These are phyloP conservation scores for Fusarium sp. DNA, from an alignment of 2,329 filamentous ascomycete species.

Conservation along the genomic window DNA sequence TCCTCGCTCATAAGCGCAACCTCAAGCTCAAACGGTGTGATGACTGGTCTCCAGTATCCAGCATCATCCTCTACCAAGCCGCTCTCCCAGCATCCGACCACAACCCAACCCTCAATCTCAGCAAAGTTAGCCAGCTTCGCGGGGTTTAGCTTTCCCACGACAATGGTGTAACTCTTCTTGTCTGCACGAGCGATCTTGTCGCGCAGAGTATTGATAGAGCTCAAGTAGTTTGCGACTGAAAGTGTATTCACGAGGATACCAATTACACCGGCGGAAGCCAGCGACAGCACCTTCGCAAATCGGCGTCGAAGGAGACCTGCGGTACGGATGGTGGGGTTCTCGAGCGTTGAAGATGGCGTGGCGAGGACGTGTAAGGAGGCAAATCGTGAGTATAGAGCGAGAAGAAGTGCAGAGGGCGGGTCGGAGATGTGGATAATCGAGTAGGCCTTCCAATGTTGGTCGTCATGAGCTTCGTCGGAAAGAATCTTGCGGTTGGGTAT, in stretches of 20 bases:
- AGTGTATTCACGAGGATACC: conserved; percentile 97
- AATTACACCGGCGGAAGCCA: conserved; percentile 84
- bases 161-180: conserved; percentile 96
- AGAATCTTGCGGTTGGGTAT: conserved; percentile 83
- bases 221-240: conserved; percentile 88
- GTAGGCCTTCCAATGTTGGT: conserved; percentile 68
- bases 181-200: conserved; percentile 78
- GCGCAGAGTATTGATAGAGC: conserved; percentile 79
- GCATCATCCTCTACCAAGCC: conserved; percentile 84
- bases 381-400: conserved; percentile 87
- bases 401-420: conserved; percentile 81
- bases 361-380: conserved; percentile 81
- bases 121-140: conserved; percentile 97
- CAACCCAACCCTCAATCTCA: conserved; percentile 95
- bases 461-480: conserved; percentile 53
- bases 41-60: conserved; percentile 86
- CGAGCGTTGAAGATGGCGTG: conserved; percentile 66
- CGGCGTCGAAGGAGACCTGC: conserved; percentile 76
- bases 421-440: conserved; percentile 86
- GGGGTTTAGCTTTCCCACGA: conserved; percentile 95
- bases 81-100: conserved; percentile 98
- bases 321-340: conserved; percentile 56
- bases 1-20: conserved; percentile 79
- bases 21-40: conserved; percentile 94
- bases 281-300: conserved; percentile 84